These are phyloP conservation scores for Coemansia sp. DNA, from an alignment of 192 early-diverging fungal genomes.

Conservation along the genomic window DNA sequence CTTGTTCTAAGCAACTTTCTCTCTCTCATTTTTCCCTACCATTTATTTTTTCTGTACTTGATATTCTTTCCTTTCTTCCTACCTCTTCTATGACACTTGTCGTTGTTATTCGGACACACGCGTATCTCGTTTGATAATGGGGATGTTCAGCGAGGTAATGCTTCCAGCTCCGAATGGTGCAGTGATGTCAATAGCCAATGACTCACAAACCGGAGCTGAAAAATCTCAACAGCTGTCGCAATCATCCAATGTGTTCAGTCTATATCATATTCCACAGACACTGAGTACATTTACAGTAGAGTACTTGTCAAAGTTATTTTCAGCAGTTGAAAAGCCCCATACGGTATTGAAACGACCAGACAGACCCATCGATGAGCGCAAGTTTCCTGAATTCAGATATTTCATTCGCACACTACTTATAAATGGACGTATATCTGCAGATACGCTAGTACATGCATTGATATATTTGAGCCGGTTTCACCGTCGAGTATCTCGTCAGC, in stretches of 20 bases:
- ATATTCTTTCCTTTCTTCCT: background rate
- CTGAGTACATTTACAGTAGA: constrained; percentile 38
- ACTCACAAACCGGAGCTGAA: background rate
- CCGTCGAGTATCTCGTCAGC: constrained; percentile 18
- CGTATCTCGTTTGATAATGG: background rate
- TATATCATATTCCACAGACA: constrained; percentile 44
- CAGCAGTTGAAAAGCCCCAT: constrained; percentile 32
- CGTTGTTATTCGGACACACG: background rate
- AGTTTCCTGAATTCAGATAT: constrained; percentile 43
- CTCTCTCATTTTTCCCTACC: background rate
- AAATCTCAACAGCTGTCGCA: background rate
- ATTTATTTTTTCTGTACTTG: background rate
- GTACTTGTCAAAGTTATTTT: constrained; percentile 43
- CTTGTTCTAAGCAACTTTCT: background rate
- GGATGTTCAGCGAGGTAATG: background rate
- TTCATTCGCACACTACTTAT: constrained; percentile 47
- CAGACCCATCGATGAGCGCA: constrained; percentile 24
- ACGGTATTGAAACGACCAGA: constrained; percentile 27
- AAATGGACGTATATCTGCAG: constrained; percentile 47
- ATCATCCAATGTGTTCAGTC: constrained; percentile 8
- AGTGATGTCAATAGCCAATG: background rate
- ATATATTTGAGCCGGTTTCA: constrained; percentile 51
- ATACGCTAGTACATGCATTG: constrained; percentile 46
- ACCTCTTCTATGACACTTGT: background rate
- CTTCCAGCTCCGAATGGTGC: background rate